Evolutionary conservation across 352 stramenopile species (phyloP), one percentile per base, ranked within the genome.

Genomic region (Globisporangium okanoganense): DNA sequence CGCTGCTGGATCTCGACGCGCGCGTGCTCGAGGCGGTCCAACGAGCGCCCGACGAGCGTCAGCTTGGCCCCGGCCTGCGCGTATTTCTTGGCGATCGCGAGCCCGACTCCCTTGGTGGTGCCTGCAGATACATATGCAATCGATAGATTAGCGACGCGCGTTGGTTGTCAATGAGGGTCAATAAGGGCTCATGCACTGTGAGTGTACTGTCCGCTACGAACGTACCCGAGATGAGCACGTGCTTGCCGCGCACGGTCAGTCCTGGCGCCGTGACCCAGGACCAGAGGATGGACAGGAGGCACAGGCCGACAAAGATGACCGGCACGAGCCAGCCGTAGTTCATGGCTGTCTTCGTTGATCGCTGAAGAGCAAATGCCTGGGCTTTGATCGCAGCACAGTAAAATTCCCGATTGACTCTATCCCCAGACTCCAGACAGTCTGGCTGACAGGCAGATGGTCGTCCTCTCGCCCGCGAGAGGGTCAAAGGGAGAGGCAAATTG

Each of bases 51-150:
- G 10, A 66, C 54, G 27, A 66, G 52, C 54, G 61, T 62, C 18
- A 66, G 18, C 52, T 83, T 82, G 27, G 82, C 82, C 7, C 76
- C 79, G 4, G 69, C 70, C 2, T 63, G 59, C 0, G 71, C 65
- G 47, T 90, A 91, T 10, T 87, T 79, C 48, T 78, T 85, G 55
- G 82, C 82, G 48, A 90, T 75, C 44, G 78, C 69, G 24, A 91
- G 70, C 3, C 82, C 79, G 10, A 89, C 51, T 0, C 72, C 72
- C 18, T 56, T 62, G 5, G 53, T 66, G 1, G 14, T 51, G 16
- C 56, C 51, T 62, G 14, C n/a, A 35, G 6, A 6, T 33, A 6
- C 29, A n/a, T n/a, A n/a, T n/a, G n/a, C n/a, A n/a, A n/a, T n/a
- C n/a, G n/a, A n/a, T n/a, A n/a, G n/a, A n/a, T n/a, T n/a, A n/a